Conservation (phyloP, 2,329 filamentous ascomycete genomes). For the Pseudocercospora vitis region DNA sequence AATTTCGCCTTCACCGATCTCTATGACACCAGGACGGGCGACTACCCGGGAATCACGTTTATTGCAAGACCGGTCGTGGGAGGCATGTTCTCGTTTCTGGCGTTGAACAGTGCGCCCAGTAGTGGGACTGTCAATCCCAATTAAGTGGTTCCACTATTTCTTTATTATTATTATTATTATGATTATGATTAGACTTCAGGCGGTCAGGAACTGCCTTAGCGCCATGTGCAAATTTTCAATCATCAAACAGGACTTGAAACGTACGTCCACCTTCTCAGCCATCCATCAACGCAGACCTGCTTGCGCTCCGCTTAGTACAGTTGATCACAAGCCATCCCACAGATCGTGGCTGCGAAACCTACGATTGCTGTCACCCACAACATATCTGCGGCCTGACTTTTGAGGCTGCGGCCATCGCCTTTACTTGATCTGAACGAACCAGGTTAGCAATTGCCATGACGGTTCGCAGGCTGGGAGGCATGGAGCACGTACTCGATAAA, state of each 20-base stretch:
- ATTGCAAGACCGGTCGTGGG: constrained; percentile 55
- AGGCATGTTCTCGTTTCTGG: constrained; percentile 52
- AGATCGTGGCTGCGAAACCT: not conserved
- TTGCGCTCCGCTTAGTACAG: not conserved
- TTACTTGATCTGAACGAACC: not conserved
- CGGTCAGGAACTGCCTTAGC: too few species aligned
- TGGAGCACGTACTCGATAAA: too few species aligned
- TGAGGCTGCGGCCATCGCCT: not conserved
- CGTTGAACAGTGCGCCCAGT: constrained; percentile 35
- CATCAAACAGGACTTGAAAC: not conserved
- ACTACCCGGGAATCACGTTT: constrained; percentile 40
- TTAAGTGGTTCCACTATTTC: too few species aligned
- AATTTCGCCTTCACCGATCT: constrained; percentile 53
- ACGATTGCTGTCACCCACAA: constrained; percentile 6
- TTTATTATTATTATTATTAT: too few species aligned
- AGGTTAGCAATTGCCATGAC: too few species aligned
- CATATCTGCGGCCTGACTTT: not conserved
- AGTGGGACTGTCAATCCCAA: constrained; percentile 18
- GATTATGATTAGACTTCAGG: too few species aligned
- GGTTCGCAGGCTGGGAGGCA: too few species aligned
- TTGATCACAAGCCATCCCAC: constrained; percentile 1
- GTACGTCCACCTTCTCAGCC: not conserved
- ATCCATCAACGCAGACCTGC: not conserved
- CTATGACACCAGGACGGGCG: constrained; percentile 51
- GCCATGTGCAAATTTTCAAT: too few species aligned